phyloP scores from a whole-genome alignment of 768 basidiomycete species.

The Gautieria morchelliformis region DNA sequence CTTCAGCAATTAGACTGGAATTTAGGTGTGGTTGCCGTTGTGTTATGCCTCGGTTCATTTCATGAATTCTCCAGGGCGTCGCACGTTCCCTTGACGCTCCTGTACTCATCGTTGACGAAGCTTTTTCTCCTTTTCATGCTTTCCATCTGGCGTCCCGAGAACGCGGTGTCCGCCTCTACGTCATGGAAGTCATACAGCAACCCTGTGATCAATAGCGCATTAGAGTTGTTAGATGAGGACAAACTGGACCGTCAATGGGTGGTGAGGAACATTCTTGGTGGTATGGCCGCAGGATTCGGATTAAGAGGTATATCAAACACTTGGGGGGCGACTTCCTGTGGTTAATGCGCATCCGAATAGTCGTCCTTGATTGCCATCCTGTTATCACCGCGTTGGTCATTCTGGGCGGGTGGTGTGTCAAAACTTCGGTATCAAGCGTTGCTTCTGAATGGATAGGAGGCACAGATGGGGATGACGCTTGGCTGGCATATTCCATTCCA shows the following conservation, averaged over 20 bases:
- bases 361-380: constrained; percentile 71
- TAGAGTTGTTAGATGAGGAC: constrained; percentile 60
- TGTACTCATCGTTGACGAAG: constrained; percentile 80
- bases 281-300: constrained; percentile 82
- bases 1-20: constrained; percentile 43
- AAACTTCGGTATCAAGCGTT: constrained; percentile 52
- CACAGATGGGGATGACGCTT: constrained; percentile 51
- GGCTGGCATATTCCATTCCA: constrained; percentile 80
- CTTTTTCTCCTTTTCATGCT: constrained; percentile 75
- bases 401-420: constrained; percentile 60
- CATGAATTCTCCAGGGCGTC: constrained; percentile 39
- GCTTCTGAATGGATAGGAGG: constrained; percentile 62
- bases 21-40: constrained; percentile 37
- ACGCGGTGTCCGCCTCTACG: background rate
- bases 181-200: constrained; percentile 17
- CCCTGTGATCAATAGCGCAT: constrained; percentile 29
- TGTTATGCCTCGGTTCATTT: constrained; percentile 3
- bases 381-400: constrained; percentile 68
- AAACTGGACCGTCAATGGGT: constrained; percentile 76
- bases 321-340: background rate
- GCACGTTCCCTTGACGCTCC: constrained; percentile 64
- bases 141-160: constrained; percentile 60
- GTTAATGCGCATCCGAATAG: constrained; percentile 26
- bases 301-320: constrained; percentile 48
- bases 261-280: constrained; percentile 73